A percentile compares a stretch with the other conserved stretches of the same genome.
These are phyloP conservation scores for Hordeum marinum DNA, from an alignment of 176 grass and related monocot species.

Conservation along the genomic window DNA sequence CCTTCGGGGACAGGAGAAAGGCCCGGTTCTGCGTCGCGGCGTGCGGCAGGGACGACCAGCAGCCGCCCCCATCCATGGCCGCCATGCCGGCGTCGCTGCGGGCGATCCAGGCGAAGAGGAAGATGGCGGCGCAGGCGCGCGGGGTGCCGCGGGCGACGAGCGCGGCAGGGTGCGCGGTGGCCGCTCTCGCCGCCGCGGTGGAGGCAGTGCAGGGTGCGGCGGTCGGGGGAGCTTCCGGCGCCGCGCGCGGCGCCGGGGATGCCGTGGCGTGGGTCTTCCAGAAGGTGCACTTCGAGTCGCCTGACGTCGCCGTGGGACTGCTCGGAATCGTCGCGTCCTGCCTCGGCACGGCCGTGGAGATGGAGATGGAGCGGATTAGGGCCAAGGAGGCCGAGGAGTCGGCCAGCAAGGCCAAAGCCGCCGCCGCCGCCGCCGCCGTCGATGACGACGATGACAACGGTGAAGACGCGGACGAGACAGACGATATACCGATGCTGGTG, in stretches of 20 bases:
- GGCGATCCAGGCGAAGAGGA: constrained; percentile 38
- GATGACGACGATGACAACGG: not conserved
- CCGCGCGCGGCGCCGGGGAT: constrained; percentile 34
- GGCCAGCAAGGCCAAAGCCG: not conserved
- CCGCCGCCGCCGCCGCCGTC: not conserved
- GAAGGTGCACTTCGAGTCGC: constrained; percentile 50
- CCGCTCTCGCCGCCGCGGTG: constrained; percentile 38
- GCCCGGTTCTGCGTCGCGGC: constrained; percentile 10
- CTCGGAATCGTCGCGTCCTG: constrained; percentile 33
- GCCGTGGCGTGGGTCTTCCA: constrained; percentile 46
- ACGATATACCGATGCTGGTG: constrained; percentile 25
- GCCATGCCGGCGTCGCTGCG: constrained; percentile 41
- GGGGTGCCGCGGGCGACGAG: constrained; percentile 33
- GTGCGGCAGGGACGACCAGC: constrained; percentile 20
- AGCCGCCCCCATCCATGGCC: constrained; percentile 20
- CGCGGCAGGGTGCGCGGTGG: constrained; percentile 45
- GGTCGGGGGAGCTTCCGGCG: constrained; percentile 22
- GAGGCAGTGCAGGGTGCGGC: constrained; percentile 38
- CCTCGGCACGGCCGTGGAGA: constrained; percentile 36
- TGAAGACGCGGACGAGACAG: not conserved
- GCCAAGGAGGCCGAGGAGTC: not conserved
- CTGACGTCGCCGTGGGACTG: constrained; percentile 41
- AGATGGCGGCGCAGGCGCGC: constrained; percentile 24
- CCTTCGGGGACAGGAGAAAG: not conserved
- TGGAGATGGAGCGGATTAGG: constrained; percentile 12